Conservation (phyloP, 2,329 filamentous ascomycete species). For the Epicoccum sorghinum region DNA sequence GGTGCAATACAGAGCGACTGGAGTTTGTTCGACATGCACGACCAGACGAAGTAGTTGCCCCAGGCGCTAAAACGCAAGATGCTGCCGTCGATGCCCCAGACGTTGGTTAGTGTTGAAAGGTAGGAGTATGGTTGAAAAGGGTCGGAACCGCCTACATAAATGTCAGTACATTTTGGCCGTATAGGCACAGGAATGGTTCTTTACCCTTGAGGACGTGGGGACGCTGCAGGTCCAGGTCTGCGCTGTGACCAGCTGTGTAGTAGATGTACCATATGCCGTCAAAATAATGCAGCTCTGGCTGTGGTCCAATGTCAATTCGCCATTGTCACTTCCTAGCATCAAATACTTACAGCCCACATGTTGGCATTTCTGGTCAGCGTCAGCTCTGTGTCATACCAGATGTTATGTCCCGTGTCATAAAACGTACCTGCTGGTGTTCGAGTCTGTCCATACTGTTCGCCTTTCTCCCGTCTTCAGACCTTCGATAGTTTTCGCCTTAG, state of each 20-base stretch:
- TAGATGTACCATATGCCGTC: conserved; percentile 61
- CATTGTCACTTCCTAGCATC: neutral
- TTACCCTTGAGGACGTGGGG: conserved; percentile 59
- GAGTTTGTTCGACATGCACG: conserved; percentile 56
- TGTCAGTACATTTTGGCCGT: neutral
- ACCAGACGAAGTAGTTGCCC: conserved; percentile 62
- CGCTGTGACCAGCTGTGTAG: conserved; percentile 58
- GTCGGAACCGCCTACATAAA: conserved; percentile 54
- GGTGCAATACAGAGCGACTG: conserved; percentile 52
- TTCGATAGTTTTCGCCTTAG: conserved; percentile 59
- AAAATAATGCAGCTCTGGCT: conserved; percentile 61
- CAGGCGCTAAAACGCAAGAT: conserved; percentile 56
- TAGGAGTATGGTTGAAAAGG: conserved; percentile 62
- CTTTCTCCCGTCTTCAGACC: conserved; percentile 61
- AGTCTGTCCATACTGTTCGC: conserved; percentile 59
- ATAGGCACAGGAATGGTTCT: neutral
- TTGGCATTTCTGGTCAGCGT: conserved; percentile 45
- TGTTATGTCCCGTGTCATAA: conserved; percentile 37
- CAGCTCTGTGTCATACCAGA: conserved; percentile 25
- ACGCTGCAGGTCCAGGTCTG: conserved; percentile 58
- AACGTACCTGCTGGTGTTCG: conserved; percentile 43
- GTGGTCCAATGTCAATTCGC: neutral
- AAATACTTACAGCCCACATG: conserved; percentile 56
- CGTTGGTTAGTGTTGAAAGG: conserved; percentile 53
- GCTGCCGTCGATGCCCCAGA: conserved; percentile 58